Evolutionary conservation across 352 stramenopile genomes (phyloP).

Genomic region (Blastocystis sp.): DNA sequence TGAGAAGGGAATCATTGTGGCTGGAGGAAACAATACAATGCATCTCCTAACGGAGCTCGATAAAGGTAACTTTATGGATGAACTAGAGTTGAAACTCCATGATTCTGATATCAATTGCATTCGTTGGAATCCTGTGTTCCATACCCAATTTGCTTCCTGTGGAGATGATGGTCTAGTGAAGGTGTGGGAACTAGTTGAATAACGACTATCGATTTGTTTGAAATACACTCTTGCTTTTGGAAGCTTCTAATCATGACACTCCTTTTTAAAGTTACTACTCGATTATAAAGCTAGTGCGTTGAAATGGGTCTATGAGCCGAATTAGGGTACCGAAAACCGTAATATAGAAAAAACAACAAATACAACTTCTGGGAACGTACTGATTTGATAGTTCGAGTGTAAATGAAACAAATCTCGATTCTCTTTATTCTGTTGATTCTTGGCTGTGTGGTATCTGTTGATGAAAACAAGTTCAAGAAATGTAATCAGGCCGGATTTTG

Average conservation of each 20-base stretch:
- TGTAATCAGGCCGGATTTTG: constrained; percentile 96
- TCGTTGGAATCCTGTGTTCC: constrained; percentile 72
- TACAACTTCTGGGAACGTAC: constrained; percentile 6
- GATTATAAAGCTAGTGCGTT: not conserved
- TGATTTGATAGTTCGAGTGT: not conserved
- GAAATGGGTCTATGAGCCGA: not conserved
- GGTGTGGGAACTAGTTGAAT: constrained; percentile 68
- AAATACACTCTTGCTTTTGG: not conserved
- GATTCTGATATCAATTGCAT: constrained; percentile 78
- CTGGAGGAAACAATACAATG: constrained; percentile 76
- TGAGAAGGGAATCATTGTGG: constrained; percentile 74
- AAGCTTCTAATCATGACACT: not conserved
- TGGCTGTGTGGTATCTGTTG: constrained; percentile 73
- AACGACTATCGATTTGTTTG: constrained; percentile 10
- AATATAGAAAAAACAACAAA: not conserved
- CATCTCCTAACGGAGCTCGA: not conserved
- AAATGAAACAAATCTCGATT: constrained; percentile 2
- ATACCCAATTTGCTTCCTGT: constrained; percentile 68
- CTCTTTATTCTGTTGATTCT: constrained; percentile 31
- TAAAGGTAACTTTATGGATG: constrained; percentile 66
- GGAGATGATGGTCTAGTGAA: constrained; percentile 71
- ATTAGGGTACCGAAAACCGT: too few relatives aligned
- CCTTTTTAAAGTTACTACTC: not conserved
- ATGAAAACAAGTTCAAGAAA: constrained; percentile 93
- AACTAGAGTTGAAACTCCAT: constrained; percentile 66